Percentiles rank a stretch among this genome's conserved stretches.
Evolutionary conservation across 2,329 filamentous ascomycete species (phyloP).

Genomic region (Ophioceras dolichostomum): DNA sequence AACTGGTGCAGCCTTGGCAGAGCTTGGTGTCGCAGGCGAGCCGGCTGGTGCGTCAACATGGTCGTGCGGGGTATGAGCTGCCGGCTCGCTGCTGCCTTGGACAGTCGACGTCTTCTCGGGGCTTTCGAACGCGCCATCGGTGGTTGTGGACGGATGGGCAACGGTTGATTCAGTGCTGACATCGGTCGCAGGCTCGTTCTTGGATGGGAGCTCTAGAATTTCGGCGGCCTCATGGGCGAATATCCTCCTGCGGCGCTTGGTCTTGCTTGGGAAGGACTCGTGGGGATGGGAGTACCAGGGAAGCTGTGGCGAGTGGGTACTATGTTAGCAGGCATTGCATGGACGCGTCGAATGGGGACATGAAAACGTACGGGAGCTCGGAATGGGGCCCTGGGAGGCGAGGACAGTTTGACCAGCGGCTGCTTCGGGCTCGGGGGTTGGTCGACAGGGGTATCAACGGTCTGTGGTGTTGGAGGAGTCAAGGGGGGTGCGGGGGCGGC

Average conservation of each 20-base stretch:
- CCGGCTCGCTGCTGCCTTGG: no score
- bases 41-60: background rate
- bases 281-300: slow-evolving; percentile 45
- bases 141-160: background rate
- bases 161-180: slow-evolving; percentile 10
- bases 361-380: slow-evolving; percentile 35
- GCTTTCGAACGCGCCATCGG: background rate
- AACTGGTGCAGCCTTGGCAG: slow-evolving; percentile 13
- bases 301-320: slow-evolving; percentile 35
- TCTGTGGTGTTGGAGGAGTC: slow-evolving; percentile 34
- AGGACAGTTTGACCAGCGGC: slow-evolving; percentile 1
- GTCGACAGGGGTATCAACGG: slow-evolving; percentile 4
- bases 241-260: slow-evolving; percentile 27
- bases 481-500: slow-evolving; percentile 21
- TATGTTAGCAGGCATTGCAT: slow-evolving; percentile 14
- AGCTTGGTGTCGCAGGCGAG: slow-evolving; percentile 22
- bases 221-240: slow-evolving; percentile 20
- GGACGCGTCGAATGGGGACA: slow-evolving; percentile 3
- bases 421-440: slow-evolving; percentile 2
- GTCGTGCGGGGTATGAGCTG: slow-evolving; percentile 3
- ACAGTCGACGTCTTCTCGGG: background rate
- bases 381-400: slow-evolving; percentile 21
- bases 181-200: slow-evolving; percentile 19
- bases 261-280: slow-evolving; percentile 34
- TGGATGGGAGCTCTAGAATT: slow-evolving; percentile 28